Evolutionary conservation across 1,284 basidiomycete species (phyloP).

Genomic region (Puccinia polysora): DNA sequence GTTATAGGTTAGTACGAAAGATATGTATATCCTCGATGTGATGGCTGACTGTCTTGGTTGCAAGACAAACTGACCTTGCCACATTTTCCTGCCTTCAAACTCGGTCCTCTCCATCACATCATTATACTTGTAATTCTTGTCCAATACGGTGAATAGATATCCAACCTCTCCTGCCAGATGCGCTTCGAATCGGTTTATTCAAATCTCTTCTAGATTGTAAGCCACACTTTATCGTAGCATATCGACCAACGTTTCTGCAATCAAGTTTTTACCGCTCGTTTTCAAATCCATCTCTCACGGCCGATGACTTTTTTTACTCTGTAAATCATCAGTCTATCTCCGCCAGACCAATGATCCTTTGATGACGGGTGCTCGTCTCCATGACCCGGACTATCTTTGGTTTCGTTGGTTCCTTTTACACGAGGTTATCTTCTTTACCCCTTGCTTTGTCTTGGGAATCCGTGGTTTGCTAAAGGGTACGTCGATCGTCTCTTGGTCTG

Average conservation of each 20-base stretch:
- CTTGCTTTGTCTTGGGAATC: conserved; percentile 29
- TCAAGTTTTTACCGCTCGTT: not conserved
- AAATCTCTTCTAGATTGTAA: conserved; percentile 26
- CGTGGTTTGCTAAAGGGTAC: conserved; percentile 27
- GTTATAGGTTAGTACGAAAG: no score
- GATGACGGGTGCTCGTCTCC: conserved; percentile 17
- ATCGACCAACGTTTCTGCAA: not conserved
- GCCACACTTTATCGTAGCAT: not conserved
- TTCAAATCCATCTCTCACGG: no score
- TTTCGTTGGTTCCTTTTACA: conserved; percentile 36
- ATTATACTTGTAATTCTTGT: no score
- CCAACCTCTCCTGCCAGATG: conserved; percentile 4
- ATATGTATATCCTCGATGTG: no score
- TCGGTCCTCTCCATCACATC: no score
- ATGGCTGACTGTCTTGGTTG: no score
- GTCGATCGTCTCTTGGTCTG: not conserved
- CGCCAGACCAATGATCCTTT: conserved; percentile 15
- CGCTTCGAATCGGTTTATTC: not conserved
- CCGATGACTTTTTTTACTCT: not conserved
- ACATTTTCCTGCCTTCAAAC: no score
- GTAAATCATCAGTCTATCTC: conserved; percentile 13
- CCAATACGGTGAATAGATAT: no score
- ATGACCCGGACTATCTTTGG: conserved; percentile 20
- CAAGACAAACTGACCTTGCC: no score
- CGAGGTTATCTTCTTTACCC: conserved; percentile 30